These are phyloP conservation scores for Lagerstroemia fauriei DNA, from an alignment of 441 rosid species.

Conservation along the genomic window DNA sequence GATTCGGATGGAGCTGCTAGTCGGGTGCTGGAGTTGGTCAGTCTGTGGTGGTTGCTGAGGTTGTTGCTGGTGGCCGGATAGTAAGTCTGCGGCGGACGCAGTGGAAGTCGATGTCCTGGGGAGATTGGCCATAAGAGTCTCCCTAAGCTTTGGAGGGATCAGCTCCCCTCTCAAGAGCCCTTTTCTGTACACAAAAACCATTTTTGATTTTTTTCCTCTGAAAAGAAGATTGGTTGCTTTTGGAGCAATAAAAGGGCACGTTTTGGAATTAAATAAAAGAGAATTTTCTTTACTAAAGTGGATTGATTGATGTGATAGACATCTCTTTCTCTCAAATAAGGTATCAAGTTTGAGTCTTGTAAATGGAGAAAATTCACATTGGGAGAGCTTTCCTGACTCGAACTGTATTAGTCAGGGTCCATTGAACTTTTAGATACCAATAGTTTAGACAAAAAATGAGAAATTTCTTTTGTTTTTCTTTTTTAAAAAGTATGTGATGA, in stretches of 20 bases:
- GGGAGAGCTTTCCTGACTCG: too few species aligned
- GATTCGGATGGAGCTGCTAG: constrained; percentile 32
- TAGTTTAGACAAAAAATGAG: too few species aligned
- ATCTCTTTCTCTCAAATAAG: background rate
- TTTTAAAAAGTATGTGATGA: too few species aligned
- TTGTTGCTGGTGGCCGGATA: constrained; percentile 15
- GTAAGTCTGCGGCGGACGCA: constrained; percentile 35
- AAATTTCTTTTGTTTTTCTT: too few species aligned
- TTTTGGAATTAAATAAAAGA: background rate
- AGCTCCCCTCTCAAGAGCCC: constrained; percentile 90
- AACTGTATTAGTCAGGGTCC: too few species aligned
- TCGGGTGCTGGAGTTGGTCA: constrained; percentile 32
- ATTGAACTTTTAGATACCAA: too few species aligned
- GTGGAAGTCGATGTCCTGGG: constrained; percentile 29
- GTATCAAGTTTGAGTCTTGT: background rate
- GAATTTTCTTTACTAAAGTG: background rate
- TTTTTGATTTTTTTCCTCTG: constrained; percentile 24
- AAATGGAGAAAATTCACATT: too few species aligned
- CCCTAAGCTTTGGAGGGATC: constrained; percentile 77
- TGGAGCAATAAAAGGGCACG: background rate
- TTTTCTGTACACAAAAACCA: constrained; percentile 81
- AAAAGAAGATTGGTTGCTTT: background rate
- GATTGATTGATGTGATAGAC: too few species aligned
- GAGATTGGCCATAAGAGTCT: constrained; percentile 58
- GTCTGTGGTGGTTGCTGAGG: constrained; percentile 28